Conservation (phyloP, 768 basidiomycete species). For the Coprinopsis sp. region DNA sequence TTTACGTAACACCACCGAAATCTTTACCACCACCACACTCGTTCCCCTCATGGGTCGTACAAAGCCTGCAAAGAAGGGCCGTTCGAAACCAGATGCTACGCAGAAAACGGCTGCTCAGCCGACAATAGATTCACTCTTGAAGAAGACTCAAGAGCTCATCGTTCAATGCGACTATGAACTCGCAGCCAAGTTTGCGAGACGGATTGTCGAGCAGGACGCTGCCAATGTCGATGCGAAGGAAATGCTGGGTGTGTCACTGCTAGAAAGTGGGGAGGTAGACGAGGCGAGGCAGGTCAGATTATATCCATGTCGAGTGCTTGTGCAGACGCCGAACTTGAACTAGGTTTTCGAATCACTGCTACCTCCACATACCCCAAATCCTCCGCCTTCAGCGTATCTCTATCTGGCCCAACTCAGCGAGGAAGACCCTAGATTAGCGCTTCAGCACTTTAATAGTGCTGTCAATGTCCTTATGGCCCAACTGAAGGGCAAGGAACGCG, state of each 20-base stretch:
- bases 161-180: constrained; percentile 83
- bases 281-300: constrained; percentile 58
- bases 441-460: constrained; percentile 77
- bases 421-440: constrained; percentile 66
- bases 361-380: constrained; percentile 54
- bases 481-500: constrained; percentile 71
- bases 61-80: constrained; percentile 42
- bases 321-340: neutral
- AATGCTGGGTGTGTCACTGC: constrained; percentile 71
- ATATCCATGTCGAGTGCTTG: neutral
- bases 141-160: constrained; percentile 78
- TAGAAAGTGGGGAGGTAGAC: constrained; percentile 77
- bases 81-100: constrained; percentile 28
- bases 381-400: constrained; percentile 77
- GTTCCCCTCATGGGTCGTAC: constrained; percentile 50
- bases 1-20: constrained; percentile 23
- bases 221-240: constrained; percentile 68
- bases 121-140: constrained; percentile 51
- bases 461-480: constrained; percentile 63
- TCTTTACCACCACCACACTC: constrained; percentile 17
- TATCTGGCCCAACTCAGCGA: constrained; percentile 86
- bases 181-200: constrained; percentile 64
- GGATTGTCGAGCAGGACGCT: constrained; percentile 62
- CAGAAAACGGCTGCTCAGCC: constrained; percentile 27
- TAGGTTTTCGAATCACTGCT: constrained; percentile 62